phyloP scores from a whole-genome alignment of 768 basidiomycete species.

The Grammothele lineata region DNA sequence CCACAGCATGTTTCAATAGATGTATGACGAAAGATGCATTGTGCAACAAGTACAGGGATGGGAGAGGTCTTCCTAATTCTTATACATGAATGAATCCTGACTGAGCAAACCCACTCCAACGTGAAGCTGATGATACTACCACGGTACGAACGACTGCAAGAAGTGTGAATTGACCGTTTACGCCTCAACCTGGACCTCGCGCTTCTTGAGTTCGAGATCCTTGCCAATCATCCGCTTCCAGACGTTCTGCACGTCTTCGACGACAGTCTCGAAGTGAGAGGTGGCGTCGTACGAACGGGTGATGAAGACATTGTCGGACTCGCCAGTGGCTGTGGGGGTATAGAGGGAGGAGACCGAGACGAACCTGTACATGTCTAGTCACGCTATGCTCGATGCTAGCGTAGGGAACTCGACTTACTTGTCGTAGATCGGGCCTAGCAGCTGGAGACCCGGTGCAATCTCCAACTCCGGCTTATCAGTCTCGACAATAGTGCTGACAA shows the following conservation, averaged over 20 bases:
- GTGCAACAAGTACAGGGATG: constrained; percentile 18
- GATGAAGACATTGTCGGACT: constrained; percentile 89
- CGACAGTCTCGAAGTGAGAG: constrained; percentile 97
- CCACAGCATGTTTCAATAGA: background rate
- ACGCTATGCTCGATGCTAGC: background rate
- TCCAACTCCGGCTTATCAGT: constrained; percentile 89
- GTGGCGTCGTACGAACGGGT: constrained; percentile 98
- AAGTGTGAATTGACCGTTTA: constrained; percentile 18
- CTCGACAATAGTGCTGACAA: constrained; percentile 98
- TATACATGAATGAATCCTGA: constrained; percentile 14
- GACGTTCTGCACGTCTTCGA: constrained; percentile 94
- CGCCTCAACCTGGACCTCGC: constrained; percentile 64
- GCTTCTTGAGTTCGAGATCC: constrained; percentile 83
- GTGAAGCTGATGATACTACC: background rate
- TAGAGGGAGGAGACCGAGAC: constrained; percentile 85
- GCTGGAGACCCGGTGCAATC: constrained; percentile 85
- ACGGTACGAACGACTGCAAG: background rate
- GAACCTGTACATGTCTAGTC: constrained; percentile 53
- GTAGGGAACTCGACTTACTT: constrained; percentile 55
- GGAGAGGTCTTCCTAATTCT: constrained; percentile 13
- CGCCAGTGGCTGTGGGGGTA: constrained; percentile 79
- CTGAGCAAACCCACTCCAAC: constrained; percentile 4
- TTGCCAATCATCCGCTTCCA: constrained; percentile 84
- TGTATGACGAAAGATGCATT: constrained; percentile 11
- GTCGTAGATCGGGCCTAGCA: constrained; percentile 89